These are phyloP conservation scores for Imleria badia DNA, from an alignment of 768 basidiomycete species.

Conservation along the genomic window DNA sequence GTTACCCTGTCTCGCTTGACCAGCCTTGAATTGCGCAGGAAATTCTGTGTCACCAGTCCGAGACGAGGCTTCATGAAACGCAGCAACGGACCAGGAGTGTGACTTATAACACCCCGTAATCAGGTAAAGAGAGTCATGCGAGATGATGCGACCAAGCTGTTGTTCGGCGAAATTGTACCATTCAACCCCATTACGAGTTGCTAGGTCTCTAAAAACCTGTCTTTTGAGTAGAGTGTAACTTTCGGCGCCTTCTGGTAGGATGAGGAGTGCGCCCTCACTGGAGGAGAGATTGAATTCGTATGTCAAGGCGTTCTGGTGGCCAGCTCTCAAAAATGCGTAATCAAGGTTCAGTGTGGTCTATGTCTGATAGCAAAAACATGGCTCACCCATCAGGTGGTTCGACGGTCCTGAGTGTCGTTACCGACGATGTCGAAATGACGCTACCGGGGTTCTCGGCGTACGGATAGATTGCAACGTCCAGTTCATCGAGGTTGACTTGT, in stretches of 20 bases:
- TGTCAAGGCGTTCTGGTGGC: background rate
- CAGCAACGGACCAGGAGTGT: slow-evolving; percentile 28
- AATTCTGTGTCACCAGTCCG: background rate
- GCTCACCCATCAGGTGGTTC: slow-evolving; percentile 2
- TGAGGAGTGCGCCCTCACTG: slow-evolving; percentile 30
- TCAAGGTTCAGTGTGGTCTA: background rate
- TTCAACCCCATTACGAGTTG: slow-evolving; percentile 15
- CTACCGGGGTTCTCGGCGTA: slow-evolving; percentile 12
- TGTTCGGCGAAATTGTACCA: slow-evolving; percentile 31
- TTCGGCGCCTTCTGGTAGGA: slow-evolving; percentile 30
- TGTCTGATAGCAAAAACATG: background rate
- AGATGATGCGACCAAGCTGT: slow-evolving; percentile 11
- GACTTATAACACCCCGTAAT: slow-evolving; percentile 20
- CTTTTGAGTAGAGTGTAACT: slow-evolving; percentile 21
- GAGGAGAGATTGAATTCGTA: slow-evolving; percentile 15
- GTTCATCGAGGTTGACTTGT: slow-evolving; percentile 12
- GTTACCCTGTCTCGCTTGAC: background rate
- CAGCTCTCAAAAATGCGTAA: background rate
- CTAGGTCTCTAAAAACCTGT: slow-evolving; percentile 18
- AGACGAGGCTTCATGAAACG: slow-evolving; percentile 7
- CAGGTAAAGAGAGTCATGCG: slow-evolving; percentile 29
- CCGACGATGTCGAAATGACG: slow-evolving; percentile 10
- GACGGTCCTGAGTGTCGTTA: slow-evolving; percentile 3
- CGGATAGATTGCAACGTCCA: slow-evolving; percentile 4
- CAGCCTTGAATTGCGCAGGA: slow-evolving; percentile 17